Conservation (phyloP, 202 grass and related monocot genomes). For the Saccharum hybrid region DNA sequence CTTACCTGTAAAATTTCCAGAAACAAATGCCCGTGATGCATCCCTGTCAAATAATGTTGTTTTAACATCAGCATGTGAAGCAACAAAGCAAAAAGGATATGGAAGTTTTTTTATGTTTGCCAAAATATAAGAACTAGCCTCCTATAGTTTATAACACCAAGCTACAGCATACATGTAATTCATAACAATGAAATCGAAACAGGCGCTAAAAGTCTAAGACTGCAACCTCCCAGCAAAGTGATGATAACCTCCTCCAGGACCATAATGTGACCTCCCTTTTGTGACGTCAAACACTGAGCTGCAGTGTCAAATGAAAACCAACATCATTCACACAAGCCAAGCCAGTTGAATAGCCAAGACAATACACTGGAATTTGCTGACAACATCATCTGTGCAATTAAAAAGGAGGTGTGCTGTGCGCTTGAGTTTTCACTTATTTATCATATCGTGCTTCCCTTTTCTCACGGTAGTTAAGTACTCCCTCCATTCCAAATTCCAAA, state of each 20-base stretch:
- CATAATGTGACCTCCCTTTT: slow-evolving; percentile 91
- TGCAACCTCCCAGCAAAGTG: slow-evolving; percentile 85
- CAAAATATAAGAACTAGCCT: slow-evolving; percentile 8
- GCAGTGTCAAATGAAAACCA: slow-evolving; percentile 23
- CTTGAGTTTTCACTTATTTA: not conserved
- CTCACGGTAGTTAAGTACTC: not conserved
- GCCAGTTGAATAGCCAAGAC: slow-evolving; percentile 1
- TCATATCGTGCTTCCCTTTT: not conserved
- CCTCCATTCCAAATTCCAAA: too few relatives aligned
- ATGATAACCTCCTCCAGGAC: slow-evolving; percentile 93
- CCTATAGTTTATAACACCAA: slow-evolving; percentile 12
- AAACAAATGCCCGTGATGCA: slow-evolving; percentile 89
- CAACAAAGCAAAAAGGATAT: slow-evolving; percentile 3
- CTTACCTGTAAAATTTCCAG: slow-evolving; percentile 93
- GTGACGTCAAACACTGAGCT: slow-evolving; percentile 94
- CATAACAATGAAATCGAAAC: not conserved
- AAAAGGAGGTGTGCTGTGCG: not conserved
- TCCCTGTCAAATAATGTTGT: slow-evolving; percentile 63
- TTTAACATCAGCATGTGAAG: slow-evolving; percentile 47
- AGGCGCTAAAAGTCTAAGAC: slow-evolving; percentile 26
- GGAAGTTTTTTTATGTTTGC: not conserved
- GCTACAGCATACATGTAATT: slow-evolving; percentile 14
- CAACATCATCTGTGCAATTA: not conserved
- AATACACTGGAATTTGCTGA: slow-evolving; percentile 2
- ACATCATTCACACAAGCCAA: not conserved